These are phyloP conservation scores for Pyrenophora tritici-repentis DNA, from an alignment of 2,329 filamentous ascomycete genomes.

Conservation along the genomic window DNA sequence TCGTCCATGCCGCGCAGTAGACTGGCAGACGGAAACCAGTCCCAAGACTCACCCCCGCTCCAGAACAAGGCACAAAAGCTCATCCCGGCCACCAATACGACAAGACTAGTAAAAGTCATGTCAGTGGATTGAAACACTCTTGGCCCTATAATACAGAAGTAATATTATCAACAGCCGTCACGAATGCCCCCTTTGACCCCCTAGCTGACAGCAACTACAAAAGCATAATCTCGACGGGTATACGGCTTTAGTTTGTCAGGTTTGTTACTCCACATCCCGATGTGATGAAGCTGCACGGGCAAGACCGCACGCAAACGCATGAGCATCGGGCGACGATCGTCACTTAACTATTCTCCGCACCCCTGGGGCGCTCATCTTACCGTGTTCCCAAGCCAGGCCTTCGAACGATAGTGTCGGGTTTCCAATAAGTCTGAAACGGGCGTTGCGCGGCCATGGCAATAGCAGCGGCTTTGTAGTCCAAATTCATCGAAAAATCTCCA, in stretches of 20 bases:
- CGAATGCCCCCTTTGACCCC: no score
- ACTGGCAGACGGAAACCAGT: no score
- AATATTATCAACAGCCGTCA: background rate
- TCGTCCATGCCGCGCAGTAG: no score
- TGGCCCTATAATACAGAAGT: background rate
- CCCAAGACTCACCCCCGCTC: no score
- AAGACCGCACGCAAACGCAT: conserved; percentile 6
- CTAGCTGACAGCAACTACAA: no score
- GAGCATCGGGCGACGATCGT: conserved; percentile 8
- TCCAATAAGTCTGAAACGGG: conserved; percentile 15
- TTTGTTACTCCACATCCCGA: background rate
- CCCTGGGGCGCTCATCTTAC: conserved; percentile 7
- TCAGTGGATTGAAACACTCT: no score
- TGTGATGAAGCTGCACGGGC: conserved; percentile 6
- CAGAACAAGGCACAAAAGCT: no score
- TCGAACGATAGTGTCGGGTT: conserved; percentile 1
- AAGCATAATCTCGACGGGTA: no score
- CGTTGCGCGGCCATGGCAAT: conserved; percentile 2
- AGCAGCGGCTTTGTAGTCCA: conserved; percentile 5
- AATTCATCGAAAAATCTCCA: conserved; percentile 1
- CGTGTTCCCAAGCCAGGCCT: conserved; percentile 1
- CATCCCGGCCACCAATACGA: no score
- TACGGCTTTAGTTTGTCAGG: no score
- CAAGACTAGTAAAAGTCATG: no score
- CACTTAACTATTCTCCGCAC: conserved; percentile 14